A percentile compares a stretch with the other conserved stretches of the same genome.
phyloP scores from a whole-genome alignment of 1,284 basidiomycete species.

The Boletus putidus region DNA sequence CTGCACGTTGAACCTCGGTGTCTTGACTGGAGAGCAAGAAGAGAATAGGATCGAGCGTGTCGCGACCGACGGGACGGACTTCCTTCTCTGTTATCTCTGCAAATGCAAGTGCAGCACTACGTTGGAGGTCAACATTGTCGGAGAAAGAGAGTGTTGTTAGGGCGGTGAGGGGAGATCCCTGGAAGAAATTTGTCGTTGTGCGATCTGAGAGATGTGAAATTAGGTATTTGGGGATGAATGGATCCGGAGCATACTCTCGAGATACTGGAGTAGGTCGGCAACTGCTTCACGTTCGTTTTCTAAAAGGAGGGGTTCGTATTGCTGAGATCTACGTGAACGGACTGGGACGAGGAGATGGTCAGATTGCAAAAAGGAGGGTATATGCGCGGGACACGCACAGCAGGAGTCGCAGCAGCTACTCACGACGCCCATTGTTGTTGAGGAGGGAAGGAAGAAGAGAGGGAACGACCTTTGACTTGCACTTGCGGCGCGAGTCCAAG shows the following conservation, averaged over 20 bases:
- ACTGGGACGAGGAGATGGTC: slow-evolving; percentile 44
- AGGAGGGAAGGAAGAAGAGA: background rate
- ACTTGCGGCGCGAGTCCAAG: slow-evolving; percentile 12
- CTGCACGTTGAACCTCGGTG: slow-evolving; percentile 97
- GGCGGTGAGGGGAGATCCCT: slow-evolving; percentile 88
- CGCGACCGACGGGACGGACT: slow-evolving; percentile 93
- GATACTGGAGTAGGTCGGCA: slow-evolving; percentile 94
- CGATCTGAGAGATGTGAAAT: slow-evolving; percentile 63
- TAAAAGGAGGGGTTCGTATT: slow-evolving; percentile 90
- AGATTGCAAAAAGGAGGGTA: slow-evolving; percentile 11
- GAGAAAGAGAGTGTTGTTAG: slow-evolving; percentile 98
- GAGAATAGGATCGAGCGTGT: slow-evolving; percentile 97
- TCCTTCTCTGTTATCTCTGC: slow-evolving; percentile 99
- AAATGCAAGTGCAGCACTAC: slow-evolving; percentile 96
- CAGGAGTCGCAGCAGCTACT: slow-evolving; percentile 78
- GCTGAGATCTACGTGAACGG: slow-evolving; percentile 75
- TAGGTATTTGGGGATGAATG: slow-evolving; percentile 12
- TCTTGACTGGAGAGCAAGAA: slow-evolving; percentile 98
- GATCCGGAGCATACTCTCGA: slow-evolving; percentile 73
- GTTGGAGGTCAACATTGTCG: slow-evolving; percentile 98
- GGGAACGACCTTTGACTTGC: slow-evolving; percentile 10
- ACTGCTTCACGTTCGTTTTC: slow-evolving; percentile 99
- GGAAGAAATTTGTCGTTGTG: slow-evolving; percentile 94
- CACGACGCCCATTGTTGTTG: slow-evolving; percentile 53
- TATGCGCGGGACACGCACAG: slow-evolving; percentile 50